Evolutionary conservation across 495 filamentous ascomycete genomes (phyloP).

Genomic region (Margaritispora aquatica): DNA sequence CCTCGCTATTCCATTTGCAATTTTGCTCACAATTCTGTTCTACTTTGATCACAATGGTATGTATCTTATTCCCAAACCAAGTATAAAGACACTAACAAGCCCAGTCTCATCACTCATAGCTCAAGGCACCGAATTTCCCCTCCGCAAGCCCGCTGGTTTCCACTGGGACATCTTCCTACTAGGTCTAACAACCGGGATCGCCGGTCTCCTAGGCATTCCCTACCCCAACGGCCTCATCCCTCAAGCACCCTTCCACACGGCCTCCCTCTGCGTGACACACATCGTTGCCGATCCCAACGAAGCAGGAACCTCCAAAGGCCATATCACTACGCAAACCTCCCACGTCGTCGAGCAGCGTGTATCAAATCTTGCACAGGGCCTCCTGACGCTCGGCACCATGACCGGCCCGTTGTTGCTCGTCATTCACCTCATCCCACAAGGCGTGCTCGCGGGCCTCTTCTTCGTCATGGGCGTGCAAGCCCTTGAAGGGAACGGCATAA

Average conservation of each 20-base stretch:
- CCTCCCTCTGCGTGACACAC: conserved; percentile 68
- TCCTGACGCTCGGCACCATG: conserved; percentile 84
- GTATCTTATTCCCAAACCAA: conserved; percentile 12
- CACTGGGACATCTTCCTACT: conserved; percentile 96
- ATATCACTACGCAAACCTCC: conserved; percentile 53
- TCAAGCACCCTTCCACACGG: conserved; percentile 91
- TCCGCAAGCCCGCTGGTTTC: conserved; percentile 88
- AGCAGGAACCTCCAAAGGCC: conserved; percentile 51
- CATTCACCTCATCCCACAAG: conserved; percentile 80
- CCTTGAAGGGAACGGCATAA: conserved; percentile 78
- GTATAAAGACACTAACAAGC: conserved; percentile 2
- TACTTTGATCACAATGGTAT: conserved; percentile 89
- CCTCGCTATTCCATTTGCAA: conserved; percentile 79
- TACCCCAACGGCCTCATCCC: conserved; percentile 90
- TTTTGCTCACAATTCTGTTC: conserved; percentile 82
- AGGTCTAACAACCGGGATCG: conserved; percentile 78
- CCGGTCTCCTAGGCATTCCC: conserved; percentile 80
- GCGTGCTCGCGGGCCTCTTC: conserved; percentile 84
- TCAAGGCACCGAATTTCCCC: conserved; percentile 87
- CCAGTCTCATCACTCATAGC: conserved; percentile 79
- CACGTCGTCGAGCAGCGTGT: conserved; percentile 88
- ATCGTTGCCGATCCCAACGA: conserved; percentile 49
- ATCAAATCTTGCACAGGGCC: conserved; percentile 78
- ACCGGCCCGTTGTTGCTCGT: conserved; percentile 76
- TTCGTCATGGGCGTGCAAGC: conserved; percentile 90